A percentile compares a stretch with the other conserved stretches of the same genome.
These are phyloP conservation scores for Nakaseomyces uthaithaninus DNA, from an alignment of 1,139 yeast genomes.

Conservation along the genomic window DNA sequence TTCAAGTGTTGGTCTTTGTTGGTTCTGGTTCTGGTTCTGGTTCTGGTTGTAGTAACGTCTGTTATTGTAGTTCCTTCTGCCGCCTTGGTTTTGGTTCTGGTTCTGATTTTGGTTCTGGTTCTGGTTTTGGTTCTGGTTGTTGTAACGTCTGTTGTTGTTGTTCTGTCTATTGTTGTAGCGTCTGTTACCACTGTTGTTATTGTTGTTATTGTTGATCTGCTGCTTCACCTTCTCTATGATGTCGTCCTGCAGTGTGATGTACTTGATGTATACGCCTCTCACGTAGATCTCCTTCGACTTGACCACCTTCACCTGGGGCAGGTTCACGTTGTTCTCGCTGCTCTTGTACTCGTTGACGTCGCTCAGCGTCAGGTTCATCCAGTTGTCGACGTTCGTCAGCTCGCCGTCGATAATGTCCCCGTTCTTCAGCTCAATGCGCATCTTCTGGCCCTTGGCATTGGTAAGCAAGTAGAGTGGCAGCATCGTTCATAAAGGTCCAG, in stretches of 20 bases:
- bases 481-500: conserved; percentile 38
- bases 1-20: conserved; percentile 2
- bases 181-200: conserved; percentile 30
- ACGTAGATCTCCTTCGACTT: conserved; percentile 74
- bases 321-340: conserved; percentile 21
- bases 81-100: conserved; percentile 11
- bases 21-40: conserved; percentile 8
- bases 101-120: conserved; percentile 10
- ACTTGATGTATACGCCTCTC: conserved; percentile 74
- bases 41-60: conserved; percentile 13
- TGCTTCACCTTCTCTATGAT: conserved; percentile 76
- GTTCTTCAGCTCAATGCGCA: conserved; percentile 83
- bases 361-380: conserved; percentile 87
- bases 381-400: conserved; percentile 78
- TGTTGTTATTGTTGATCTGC: conserved; percentile 35
- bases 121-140: conserved; percentile 18
- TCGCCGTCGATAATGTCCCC: conserved; percentile 88
- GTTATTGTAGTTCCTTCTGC: conserved; percentile 15
- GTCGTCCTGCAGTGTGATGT: conserved; percentile 55
- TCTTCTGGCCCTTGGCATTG: conserved; percentile 83
- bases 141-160: conserved; percentile 25
- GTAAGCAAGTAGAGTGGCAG: conserved; percentile 85
- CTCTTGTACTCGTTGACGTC: conserved; percentile 54
- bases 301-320: conserved; percentile 54
- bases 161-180: conserved; percentile 15